Base-by-base conservation (phyloP, 495 filamentous ascomycete species). In the Podospora conica region DNA sequence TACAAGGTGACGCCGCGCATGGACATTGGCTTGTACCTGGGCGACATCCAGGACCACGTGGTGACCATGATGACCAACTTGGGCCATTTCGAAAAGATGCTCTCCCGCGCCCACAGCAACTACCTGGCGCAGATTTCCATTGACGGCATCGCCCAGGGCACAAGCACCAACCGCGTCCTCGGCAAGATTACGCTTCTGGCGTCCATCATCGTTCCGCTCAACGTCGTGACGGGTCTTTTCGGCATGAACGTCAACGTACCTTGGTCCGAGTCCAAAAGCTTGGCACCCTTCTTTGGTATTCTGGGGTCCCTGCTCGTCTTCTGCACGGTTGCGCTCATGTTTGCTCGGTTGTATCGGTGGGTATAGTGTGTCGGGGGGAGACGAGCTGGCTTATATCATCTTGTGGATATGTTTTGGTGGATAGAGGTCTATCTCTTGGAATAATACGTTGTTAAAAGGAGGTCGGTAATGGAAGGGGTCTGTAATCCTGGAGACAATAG, bases 1-100 rank as follows among this genome's bases (percentile, higher is more conserved):
- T 98, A 95, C 82, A 88, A 91, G 68, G 88, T 97, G 58, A 96
- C 95, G 12, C 95, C 95, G 0, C 89, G 92, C 25, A 93, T 92
- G 76, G 95, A 98, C 74, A 96, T 98, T 71, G 95, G 93, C 15
- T 84, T 98, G 66, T 98, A 98, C 72, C 82, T 98, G 3, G 91
- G 91, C 66, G 95, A 98, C 80, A 96, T 98, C 67, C 95, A 98
- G 75, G 95, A 98, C 79, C 95, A 98, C 83, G 94, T 98, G 33
- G 91, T 98, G 31, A 98, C 95, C 66, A 97, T 98, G 95, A 96
- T 96, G 86, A 91, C 88, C 68, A 98, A 96, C 76, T 79, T 98
- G 61, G 87, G 86, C 10, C 95, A 98, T 74, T 97, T 95, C 70
- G 96, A 98, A 75, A 97, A 97, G 81, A 97, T 98, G 85, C 86